Evolutionary conservation across 2,329 filamentous ascomycete species (phyloP).

Genomic region (Lachnellula willkommii): DNA sequence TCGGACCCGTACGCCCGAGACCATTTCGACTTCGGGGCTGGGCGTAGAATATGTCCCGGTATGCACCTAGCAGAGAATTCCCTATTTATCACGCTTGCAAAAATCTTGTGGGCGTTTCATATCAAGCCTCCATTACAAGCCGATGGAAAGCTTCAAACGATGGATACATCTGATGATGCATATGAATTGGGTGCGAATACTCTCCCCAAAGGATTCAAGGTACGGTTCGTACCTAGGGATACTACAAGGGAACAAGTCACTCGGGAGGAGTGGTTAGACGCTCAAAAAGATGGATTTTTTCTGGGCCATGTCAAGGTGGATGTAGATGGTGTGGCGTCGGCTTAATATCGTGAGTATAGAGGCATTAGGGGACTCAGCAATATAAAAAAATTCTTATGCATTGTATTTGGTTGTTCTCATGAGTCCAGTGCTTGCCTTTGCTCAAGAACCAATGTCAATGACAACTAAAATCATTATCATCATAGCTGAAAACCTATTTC

Average conservation of each 20-base stretch:
- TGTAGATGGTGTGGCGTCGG: neutral
- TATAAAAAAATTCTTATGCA: too few species aligned
- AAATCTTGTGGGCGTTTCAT: constrained; percentile 11
- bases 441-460: neutral
- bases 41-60: constrained; percentile 49
- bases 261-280: neutral
- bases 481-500: too few species aligned
- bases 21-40: constrained; percentile 33
- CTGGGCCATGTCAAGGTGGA: neutral
- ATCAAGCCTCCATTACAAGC: constrained; percentile 41
- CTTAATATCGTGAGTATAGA: neutral
- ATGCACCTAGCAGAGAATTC: constrained; percentile 35
- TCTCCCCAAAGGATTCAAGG: constrained; percentile 2
- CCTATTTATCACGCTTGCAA: neutral
- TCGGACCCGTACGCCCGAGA: constrained; percentile 42
- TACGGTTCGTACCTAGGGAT: constrained; percentile 5
- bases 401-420: too few species aligned
- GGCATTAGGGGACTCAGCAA: neutral
- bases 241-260: neutral
- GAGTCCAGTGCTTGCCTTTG: too few species aligned
- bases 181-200: neutral
- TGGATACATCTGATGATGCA: constrained; percentile 3
- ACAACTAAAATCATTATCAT: neutral
- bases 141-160: constrained; percentile 27
- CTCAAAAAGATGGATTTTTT: neutral